A percentile compares a stretch with the other conserved stretches of the same genome.
phyloP scores from a whole-genome alignment of 139 green algal species.

The Chlorokybus atmophyticus region DNA sequence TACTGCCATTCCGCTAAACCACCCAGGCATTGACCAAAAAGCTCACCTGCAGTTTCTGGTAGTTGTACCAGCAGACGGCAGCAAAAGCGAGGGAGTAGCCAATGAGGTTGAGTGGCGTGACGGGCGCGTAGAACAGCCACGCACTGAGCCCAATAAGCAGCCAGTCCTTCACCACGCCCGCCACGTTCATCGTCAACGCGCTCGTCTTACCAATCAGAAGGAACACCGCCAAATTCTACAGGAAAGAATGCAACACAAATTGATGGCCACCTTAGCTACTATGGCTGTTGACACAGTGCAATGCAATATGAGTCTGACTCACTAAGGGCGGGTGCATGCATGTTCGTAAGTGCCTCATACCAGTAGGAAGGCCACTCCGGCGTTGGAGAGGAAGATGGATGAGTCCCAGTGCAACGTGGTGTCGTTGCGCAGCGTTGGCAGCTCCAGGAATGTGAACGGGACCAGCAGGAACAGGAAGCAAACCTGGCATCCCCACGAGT shows the following conservation, averaged over 20 bases:
- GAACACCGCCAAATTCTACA: constrained; percentile 42
- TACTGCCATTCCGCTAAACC: no score
- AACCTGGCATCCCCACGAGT: no score
- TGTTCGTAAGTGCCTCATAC: no score
- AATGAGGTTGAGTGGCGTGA: constrained; percentile 66
- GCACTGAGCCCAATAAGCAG: constrained; percentile 86
- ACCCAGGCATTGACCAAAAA: no score
- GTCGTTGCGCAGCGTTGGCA: constrained; percentile 8
- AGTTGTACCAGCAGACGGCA: constrained; percentile 39
- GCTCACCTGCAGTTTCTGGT: constrained; percentile 21
- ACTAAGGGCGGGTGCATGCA: no score
- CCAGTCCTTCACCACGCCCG: constrained; percentile 96
- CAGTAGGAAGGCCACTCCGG: constrained; percentile 64
- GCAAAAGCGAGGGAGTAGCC: constrained; percentile 55
- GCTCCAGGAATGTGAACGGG: constrained; percentile 49
- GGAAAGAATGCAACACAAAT: no score
- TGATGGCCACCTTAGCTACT: no score
- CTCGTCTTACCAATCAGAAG: constrained; percentile 65
- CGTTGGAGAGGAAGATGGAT: constrained; percentile 74
- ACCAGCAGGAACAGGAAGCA: constrained; percentile 59
- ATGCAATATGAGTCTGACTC: no score
- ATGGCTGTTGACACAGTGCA: no score
- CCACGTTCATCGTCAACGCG: constrained; percentile 73
- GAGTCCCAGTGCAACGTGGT: constrained; percentile 40
- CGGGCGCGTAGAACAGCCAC: constrained; percentile 55